Conservation (phyloP, 208 protist genomes). For the Crithidia acanthocephali region DNA sequence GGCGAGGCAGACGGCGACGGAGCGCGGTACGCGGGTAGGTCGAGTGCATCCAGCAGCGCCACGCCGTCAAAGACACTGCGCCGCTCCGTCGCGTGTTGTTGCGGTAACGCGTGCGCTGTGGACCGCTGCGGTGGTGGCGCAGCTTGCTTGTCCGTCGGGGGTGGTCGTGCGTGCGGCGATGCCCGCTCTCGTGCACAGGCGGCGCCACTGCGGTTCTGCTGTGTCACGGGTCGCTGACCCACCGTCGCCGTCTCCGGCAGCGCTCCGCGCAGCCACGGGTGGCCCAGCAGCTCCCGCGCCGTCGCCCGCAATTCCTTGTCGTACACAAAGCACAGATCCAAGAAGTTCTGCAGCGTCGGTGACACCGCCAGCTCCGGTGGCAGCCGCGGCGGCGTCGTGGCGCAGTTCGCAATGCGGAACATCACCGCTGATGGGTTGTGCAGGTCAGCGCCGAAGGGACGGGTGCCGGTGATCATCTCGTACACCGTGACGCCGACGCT, state of each 20-base stretch:
- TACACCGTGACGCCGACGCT: constrained; percentile 84
- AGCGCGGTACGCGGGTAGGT: constrained; percentile 28
- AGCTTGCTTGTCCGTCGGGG: too few relatives aligned
- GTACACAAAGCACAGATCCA: constrained; percentile 81
- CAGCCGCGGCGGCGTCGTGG: constrained; percentile 54
- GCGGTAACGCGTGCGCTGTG: background rate
- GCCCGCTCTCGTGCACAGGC: too few relatives aligned
- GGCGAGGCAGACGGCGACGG: background rate
- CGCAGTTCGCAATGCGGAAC: constrained; percentile 64
- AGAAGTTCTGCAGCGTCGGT: constrained; percentile 52
- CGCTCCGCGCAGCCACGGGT: constrained; percentile 61
- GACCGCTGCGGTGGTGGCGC: too few relatives aligned
- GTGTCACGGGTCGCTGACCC: background rate
- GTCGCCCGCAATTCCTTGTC: constrained; percentile 66
- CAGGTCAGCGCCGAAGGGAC: constrained; percentile 71
- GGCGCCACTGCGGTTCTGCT: background rate
- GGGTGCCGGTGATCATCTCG: constrained; percentile 81
- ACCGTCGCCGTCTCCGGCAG: background rate
- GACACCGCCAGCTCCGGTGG: constrained; percentile 48
- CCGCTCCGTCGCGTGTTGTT: background rate
- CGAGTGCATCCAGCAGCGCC: constrained; percentile 29
- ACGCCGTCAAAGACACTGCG: constrained; percentile 38
- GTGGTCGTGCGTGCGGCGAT: too few relatives aligned
- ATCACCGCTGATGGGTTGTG: constrained; percentile 71
- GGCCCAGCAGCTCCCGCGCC: constrained; percentile 62